These are phyloP conservation scores for Scedosporium boydii DNA, from an alignment of 2,329 filamentous ascomycete genomes.

Conservation along the genomic window DNA sequence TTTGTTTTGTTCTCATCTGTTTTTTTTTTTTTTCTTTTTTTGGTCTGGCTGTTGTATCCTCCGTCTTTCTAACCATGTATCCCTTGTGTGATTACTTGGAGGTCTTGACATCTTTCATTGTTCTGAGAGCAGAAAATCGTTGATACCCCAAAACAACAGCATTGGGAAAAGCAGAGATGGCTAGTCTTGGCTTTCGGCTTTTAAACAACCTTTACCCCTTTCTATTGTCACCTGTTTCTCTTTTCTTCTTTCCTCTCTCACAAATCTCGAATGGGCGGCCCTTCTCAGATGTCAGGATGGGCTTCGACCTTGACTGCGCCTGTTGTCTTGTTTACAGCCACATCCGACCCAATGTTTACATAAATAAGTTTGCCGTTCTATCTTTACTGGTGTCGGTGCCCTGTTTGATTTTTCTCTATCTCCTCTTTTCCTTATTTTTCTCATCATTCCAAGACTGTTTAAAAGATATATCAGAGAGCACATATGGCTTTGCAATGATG, in stretches of 20 bases:
- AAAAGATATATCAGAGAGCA: background rate
- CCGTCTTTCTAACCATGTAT: constrained; percentile 12
- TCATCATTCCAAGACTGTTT: constrained; percentile 1
- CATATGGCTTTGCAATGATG: background rate
- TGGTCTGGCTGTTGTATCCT: constrained; percentile 11
- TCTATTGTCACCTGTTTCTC: background rate
- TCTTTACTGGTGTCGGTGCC: background rate
- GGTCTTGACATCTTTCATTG: constrained; percentile 10
- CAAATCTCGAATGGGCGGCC: background rate
- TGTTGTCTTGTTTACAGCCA: background rate
- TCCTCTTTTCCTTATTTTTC: constrained; percentile 11
- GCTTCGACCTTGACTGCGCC: too few species aligned
- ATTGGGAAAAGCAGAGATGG: constrained; percentile 7
- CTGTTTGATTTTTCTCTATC: constrained; percentile 6
- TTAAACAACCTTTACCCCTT: background rate
- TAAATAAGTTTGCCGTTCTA: background rate
- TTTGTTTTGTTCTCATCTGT: constrained; percentile 16
- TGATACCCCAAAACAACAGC: constrained; percentile 26
- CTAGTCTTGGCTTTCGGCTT: background rate
- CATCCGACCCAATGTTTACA: background rate
- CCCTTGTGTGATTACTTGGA: constrained; percentile 8
- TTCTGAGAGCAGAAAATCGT: constrained; percentile 20
- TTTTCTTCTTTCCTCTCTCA: background rate
- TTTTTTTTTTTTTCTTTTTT: constrained; percentile 16
- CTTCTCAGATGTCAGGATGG: background rate